Percentiles rank a stretch among this genome's conserved stretches.
Conservation (phyloP, 257 asterid genomes). For the Solanum microdontum region DNA sequence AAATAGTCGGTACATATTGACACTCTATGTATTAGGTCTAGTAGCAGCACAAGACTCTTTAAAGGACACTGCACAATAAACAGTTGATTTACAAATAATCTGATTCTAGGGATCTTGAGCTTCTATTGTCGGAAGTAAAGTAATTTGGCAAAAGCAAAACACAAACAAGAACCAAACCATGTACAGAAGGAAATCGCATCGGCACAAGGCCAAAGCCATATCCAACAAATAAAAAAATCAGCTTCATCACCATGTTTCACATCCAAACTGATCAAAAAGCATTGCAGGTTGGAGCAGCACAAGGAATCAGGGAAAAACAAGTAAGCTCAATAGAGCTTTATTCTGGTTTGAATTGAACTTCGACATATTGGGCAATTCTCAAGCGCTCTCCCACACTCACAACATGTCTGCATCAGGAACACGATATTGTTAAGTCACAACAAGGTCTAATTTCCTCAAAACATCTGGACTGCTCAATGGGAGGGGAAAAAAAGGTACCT, state of each 20-base stretch:
- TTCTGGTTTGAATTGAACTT: slow-evolving; percentile 50
- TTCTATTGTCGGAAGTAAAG: neutral
- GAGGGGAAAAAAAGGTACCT: slow-evolving; percentile 29
- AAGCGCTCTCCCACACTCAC: slow-evolving; percentile 62
- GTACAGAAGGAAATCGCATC: neutral
- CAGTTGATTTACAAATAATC: neutral
- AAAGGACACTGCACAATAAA: neutral
- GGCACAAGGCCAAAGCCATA: neutral
- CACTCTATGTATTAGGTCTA: neutral
- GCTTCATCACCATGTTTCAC: neutral
- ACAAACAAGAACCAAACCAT: neutral
- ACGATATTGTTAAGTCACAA: neutral
- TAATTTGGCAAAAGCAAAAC: neutral
- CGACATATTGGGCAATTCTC: slow-evolving; percentile 75
- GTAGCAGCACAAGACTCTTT: neutral
- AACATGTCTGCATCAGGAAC: slow-evolving; percentile 45
- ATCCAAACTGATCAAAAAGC: neutral
- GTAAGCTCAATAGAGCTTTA: slow-evolving; percentile 57
- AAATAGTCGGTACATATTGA: neutral
- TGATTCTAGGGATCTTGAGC: neutral
- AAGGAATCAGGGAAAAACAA: neutral
- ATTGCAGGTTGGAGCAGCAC: neutral
- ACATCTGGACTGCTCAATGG: neutral
- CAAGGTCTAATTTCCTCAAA: neutral
- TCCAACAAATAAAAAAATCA: neutral